These are phyloP conservation scores for Saturnispora hagleri DNA, from an alignment of 805 yeast species.

Conservation along the genomic window DNA sequence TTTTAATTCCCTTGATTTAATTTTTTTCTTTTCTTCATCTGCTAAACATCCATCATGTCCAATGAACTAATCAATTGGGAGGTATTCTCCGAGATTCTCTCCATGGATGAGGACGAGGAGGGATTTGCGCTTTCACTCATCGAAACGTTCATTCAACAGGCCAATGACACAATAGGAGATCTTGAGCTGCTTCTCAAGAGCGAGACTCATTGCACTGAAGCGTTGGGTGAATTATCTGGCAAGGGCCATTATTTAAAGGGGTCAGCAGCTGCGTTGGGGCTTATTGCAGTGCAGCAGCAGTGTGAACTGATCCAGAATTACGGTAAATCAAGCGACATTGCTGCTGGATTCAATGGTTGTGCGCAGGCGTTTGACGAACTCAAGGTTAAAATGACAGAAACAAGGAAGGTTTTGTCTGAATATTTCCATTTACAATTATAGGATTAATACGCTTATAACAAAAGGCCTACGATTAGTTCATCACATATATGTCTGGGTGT, in stretches of 20 bases:
- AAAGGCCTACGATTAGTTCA: too few relatives aligned
- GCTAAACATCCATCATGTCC: not conserved
- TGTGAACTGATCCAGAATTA: slow-evolving; percentile 92
- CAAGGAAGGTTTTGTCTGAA: slow-evolving; percentile 42
- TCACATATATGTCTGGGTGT: too few relatives aligned
- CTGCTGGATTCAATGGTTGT: slow-evolving; percentile 33
- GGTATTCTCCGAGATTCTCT: slow-evolving; percentile 76
- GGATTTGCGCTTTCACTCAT: slow-evolving; percentile 76
- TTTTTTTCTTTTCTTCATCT: not conserved
- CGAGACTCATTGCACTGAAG: slow-evolving; percentile 22
- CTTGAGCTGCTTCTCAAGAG: slow-evolving; percentile 40
- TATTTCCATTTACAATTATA: slow-evolving; percentile 36
- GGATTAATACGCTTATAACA: not conserved
- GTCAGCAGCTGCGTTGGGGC: slow-evolving; percentile 88
- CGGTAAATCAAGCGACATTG: slow-evolving; percentile 44
- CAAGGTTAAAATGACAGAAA: slow-evolving; percentile 39
- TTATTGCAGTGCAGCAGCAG: slow-evolving; percentile 69
- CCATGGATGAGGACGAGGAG: slow-evolving; percentile 96
- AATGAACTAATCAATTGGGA: slow-evolving; percentile 75
- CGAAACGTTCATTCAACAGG: slow-evolving; percentile 83
- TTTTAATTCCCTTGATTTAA: not conserved
- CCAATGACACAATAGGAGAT: slow-evolving; percentile 64
- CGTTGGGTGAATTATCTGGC: slow-evolving; percentile 53
- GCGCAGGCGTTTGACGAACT: slow-evolving; percentile 46
- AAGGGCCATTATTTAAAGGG: slow-evolving; percentile 94